Base-by-base conservation (phyloP, 768 basidiomycete genomes). In the Rhizopogon roseolus region DNA sequence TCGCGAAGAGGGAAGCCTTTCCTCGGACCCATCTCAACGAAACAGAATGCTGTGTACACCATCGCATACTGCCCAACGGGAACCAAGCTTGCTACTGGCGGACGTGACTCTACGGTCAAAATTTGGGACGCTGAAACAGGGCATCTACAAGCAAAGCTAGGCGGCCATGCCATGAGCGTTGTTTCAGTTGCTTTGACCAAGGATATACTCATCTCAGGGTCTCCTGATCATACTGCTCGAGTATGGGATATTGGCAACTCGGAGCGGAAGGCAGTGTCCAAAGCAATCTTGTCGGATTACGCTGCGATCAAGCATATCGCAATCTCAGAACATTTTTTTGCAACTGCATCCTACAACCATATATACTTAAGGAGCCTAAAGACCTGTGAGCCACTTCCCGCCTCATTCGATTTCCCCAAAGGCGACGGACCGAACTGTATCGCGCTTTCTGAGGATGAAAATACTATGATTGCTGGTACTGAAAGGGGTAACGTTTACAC, bases 31-130 rank as follows among this genome's bases (percentile, higher is more conserved):
- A 41, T 60, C 6, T 6, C 28, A 19, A 64, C 59, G 1, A 59
- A 62, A 32, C 44, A 41, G 14, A 38, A 50, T 9, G 49, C 29
- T 8, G 57, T 64, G 36, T 72, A 71, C 4, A 16, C 55, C 10
- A 41, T 65, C 3, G 56, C 61, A 8, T 62, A 62, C 56, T 65
- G 58, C 6, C 45, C 52, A 11, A 57, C 58, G 32, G 66, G 66
- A 7, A 41, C 34, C 10, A 36, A 36, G 11, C n/a, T 66, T 27
- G 62, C 56, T 14, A 64, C 64, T 3, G 61, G 57, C 13, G 60
- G 60, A 7, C 36, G 42, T 9, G 66, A 66, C 49, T 40, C 36
- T 1, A 60, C 61, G 13, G 50, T 66, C 2, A 53, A 61, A 19
- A 41, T 66, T 9, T 68, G 66, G 66, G 51, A 54, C 41, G 54